Evolutionary conservation across 73 alveolate genomes (phyloP).

Genomic region (Uronychia binucleata): DNA sequence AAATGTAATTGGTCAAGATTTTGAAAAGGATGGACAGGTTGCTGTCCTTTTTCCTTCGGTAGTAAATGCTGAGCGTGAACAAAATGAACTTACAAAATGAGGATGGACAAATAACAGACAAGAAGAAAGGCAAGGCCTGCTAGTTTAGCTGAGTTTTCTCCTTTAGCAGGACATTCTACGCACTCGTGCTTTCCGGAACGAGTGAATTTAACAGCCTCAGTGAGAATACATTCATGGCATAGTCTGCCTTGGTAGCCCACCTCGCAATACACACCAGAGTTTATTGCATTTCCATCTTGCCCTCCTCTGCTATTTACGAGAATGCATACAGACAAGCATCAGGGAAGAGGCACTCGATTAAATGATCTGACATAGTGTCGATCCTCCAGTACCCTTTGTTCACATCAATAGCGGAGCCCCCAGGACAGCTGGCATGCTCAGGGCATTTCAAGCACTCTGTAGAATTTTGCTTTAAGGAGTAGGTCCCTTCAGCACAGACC

Average conservation of each 20-base stretch:
- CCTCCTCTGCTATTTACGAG: conserved; percentile 8
- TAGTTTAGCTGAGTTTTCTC: conserved; percentile 13
- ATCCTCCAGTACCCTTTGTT: too few species aligned
- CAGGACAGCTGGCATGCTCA: conserved; percentile 48
- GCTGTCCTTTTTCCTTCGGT: conserved; percentile 26
- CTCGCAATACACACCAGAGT: neutral
- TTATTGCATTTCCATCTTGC: neutral
- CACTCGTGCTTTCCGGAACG: conserved; percentile 1
- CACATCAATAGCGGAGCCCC: conserved; percentile 48
- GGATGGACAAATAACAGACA: conserved; percentile 4
- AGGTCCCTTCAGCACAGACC: neutral
- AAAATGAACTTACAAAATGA: conserved; percentile 5
- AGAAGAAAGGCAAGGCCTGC: conserved; percentile 18
- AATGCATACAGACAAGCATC: too few species aligned
- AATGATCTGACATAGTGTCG: too few species aligned
- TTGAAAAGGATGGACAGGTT: conserved; percentile 31
- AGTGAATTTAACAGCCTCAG: neutral
- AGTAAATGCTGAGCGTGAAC: conserved; percentile 10
- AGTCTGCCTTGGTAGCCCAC: conserved; percentile 5
- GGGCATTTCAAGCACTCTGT: conserved; percentile 47
- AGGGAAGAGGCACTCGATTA: too few species aligned
- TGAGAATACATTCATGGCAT: conserved; percentile 1
- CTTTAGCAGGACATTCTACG: conserved; percentile 10
- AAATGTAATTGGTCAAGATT: conserved; percentile 35
- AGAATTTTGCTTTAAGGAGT: neutral